Percentiles rank a stretch among this genome's conserved stretches.
Conservation (phyloP, 805 yeast genomes). For the Metschnikowia similis region DNA sequence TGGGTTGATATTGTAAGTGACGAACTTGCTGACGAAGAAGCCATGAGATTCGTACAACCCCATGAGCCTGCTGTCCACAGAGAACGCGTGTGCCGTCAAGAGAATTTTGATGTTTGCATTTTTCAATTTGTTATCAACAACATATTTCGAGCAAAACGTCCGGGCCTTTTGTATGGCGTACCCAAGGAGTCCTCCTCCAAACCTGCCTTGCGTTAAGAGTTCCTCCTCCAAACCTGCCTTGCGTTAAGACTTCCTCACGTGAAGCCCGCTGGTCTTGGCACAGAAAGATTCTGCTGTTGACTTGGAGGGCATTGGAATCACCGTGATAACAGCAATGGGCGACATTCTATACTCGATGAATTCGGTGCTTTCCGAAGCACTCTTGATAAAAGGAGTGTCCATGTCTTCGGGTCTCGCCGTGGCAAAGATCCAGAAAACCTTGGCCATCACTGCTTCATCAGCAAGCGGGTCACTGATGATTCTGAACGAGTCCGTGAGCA, state of each 20-base stretch:
- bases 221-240: constrained; percentile 62
- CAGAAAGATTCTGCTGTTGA: constrained; percentile 39
- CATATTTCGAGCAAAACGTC: constrained; percentile 30
- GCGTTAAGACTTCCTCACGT: constrained; percentile 64
- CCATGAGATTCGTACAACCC: constrained; percentile 37
- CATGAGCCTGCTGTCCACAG: constrained; percentile 45
- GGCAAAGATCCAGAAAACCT: constrained; percentile 51
- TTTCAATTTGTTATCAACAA: constrained; percentile 16
- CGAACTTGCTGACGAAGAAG: constrained; percentile 38
- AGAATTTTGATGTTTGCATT: constrained; percentile 30
- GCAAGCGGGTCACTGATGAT: constrained; percentile 28
- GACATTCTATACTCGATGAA: constrained; percentile 60
- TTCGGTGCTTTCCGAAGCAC: constrained; percentile 45
- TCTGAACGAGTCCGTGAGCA: constrained; percentile 47
- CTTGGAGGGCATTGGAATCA: constrained; percentile 37
- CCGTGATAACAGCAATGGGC: constrained; percentile 62
- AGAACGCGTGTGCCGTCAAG: constrained; percentile 45
- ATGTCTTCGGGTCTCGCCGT: constrained; percentile 20
- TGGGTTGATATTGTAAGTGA: constrained; percentile 26
- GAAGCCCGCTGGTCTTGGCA: constrained; percentile 53
- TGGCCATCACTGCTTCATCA: constrained; percentile 20
- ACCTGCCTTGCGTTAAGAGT: too few species aligned
- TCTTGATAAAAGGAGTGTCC: constrained; percentile 25
- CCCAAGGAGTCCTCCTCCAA: too few species aligned
- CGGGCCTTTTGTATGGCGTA: constrained; percentile 54